These are phyloP conservation scores for Aspergillus brunneoviolaceus DNA, from an alignment of 2,329 filamentous ascomycete genomes.

Conservation along the genomic window DNA sequence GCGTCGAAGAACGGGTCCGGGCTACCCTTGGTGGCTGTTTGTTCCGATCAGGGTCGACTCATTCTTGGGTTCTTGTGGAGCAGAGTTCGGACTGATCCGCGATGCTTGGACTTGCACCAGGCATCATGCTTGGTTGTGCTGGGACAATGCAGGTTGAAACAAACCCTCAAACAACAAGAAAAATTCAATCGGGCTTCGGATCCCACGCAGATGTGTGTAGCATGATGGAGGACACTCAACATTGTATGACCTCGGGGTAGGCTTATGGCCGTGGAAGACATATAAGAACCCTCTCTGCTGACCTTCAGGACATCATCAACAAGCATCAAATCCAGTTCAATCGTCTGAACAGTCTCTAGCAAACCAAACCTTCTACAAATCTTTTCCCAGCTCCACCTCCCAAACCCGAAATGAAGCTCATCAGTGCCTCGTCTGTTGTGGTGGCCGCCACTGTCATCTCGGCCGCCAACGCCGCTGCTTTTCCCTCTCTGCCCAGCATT, in stretches of 20 bases:
- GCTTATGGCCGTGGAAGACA: not conserved
- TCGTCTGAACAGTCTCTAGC: not conserved
- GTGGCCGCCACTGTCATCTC: conserved; percentile 1
- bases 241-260: not conserved
- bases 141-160: not conserved
- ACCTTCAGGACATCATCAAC: not conserved
- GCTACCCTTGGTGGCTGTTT: not conserved
- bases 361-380: not conserved
- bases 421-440: not conserved
- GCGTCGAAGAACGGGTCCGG: not conserved
- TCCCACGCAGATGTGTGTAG: not conserved
- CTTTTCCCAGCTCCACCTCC: not conserved
- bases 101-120: not conserved
- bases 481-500: conserved; percentile 2
- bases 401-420: conserved; percentile 5
- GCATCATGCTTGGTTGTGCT: not conserved
- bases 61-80: conserved; percentile 1
- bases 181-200: not conserved
- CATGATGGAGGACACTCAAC: not conserved
- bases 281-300: not conserved
- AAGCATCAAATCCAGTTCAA: not conserved
- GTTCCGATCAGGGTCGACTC: not conserved
- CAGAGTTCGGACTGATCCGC: not conserved
- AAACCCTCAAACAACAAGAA: not conserved
- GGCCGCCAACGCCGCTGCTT: not conserved